Conservation (phyloP, 129 eudicot species). For the Pulicaria dysenterica region DNA sequence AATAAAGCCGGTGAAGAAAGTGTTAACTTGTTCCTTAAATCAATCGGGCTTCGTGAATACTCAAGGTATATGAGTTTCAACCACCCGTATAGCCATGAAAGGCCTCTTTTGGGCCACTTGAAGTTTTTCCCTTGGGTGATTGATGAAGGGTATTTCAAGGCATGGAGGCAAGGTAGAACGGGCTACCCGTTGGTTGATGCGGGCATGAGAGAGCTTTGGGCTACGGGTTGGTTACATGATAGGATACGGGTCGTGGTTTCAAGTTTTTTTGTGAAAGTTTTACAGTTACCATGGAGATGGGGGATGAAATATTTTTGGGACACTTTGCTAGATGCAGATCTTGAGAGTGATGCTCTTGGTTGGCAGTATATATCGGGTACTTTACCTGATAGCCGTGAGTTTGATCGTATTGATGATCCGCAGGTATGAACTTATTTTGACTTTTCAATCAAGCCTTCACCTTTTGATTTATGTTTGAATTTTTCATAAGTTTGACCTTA, state of each 20-base stretch:
- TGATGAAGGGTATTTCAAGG: conserved; percentile 81
- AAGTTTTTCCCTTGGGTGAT: conserved; percentile 93
- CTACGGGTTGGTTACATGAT: conserved; percentile 96
- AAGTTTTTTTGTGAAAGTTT: conserved; percentile 93
- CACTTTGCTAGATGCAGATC: conserved; percentile 95
- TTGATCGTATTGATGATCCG: conserved; percentile 86
- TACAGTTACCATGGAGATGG: conserved; percentile 99
- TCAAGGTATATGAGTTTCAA: conserved; percentile 94
- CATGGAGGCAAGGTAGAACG: conserved; percentile 98
- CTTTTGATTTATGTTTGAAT: too few species aligned
- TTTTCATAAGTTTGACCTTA: not conserved
- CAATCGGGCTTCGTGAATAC: conserved; percentile 92
- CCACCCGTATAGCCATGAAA: conserved; percentile 90
- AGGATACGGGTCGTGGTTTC: conserved; percentile 88
- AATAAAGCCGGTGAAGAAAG: conserved; percentile 92
- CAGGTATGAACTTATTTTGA: conserved; percentile 53
- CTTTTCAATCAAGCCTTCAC: not conserved
- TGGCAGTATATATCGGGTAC: conserved; percentile 96
- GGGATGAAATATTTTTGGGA: conserved; percentile 99
- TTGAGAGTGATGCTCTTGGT: conserved; percentile 97
- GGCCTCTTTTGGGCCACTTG: conserved; percentile 85
- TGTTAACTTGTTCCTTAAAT: conserved; percentile 80
- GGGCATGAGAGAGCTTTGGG: conserved; percentile 98
- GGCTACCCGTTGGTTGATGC: conserved; percentile 99
- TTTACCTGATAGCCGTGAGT: conserved; percentile 86